phyloP scores from a whole-genome alignment of 1,139 yeast species.

The Pichia sp. region DNA sequence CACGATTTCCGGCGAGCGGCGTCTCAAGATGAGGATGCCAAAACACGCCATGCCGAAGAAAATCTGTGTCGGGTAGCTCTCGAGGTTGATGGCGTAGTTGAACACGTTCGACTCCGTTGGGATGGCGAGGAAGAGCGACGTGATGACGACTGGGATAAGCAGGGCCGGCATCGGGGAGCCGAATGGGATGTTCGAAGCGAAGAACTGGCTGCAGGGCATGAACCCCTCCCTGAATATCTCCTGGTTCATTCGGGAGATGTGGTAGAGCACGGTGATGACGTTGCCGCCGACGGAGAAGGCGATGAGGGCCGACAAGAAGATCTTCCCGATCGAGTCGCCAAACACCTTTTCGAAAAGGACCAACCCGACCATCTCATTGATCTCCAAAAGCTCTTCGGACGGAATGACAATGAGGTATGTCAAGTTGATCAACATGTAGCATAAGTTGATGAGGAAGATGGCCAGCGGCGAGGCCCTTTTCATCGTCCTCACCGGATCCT shows the following conservation, averaged over 20 bases:
- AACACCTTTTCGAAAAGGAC: conserved; percentile 50
- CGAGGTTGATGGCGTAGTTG: conserved; percentile 51
- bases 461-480: conserved; percentile 55
- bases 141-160: conserved; percentile 30
- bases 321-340: conserved; percentile 47
- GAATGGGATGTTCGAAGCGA: conserved; percentile 56
- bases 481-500: conserved; percentile 50
- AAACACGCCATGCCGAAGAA: conserved; percentile 46
- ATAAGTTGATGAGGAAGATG: conserved; percentile 40
- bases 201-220: conserved; percentile 46
- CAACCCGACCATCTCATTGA: conserved; percentile 55
- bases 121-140: conserved; percentile 30
- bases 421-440: conserved; percentile 48
- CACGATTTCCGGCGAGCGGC: conserved; percentile 39
- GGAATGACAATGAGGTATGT: conserved; percentile 56
- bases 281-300: conserved; percentile 61
- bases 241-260: conserved; percentile 54
- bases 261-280: conserved; percentile 54
- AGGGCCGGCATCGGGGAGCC: conserved; percentile 51
- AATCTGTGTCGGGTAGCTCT: conserved; percentile 50
- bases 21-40: conserved; percentile 47
- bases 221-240: conserved; percentile 59
- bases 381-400: conserved; percentile 40
- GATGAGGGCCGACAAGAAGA: conserved; percentile 47
- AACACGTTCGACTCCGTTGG: conserved; percentile 39